Evolutionary conservation across 345 rosid species (phyloP), one percentile per base, ranked within the genome.

Genomic region (Eucalyptus cladocalyx): DNA sequence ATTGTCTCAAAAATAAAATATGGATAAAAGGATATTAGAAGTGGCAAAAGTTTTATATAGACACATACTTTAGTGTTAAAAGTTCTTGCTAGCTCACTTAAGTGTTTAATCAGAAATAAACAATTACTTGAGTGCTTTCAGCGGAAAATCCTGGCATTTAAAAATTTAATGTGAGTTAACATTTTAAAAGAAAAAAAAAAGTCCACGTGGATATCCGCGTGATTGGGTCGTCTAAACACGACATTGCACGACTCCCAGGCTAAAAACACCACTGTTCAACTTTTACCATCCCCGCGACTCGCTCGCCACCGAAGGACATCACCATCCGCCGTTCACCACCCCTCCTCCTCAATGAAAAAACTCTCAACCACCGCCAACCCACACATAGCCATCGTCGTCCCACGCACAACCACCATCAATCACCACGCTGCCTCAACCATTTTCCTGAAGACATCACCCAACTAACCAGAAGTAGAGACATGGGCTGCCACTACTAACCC

Each of bases 1-100:
- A 56, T 56, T 56, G 13, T 9, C 30, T 56, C 28, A 56, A 4
- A 56, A 56, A 23, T 23, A 56, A 56, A 56, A 54, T 23, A 56
- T 56, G 0, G 0, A 56, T 21, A 4, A 56, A 56, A 56, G 0
- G 62, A 23, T 2, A 56, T 1, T 2, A 56, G 30, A 56, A 56
- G 3, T 56, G 1, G 0, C 30, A 56, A 9, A 56, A 56, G 6
- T 4, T 23, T 9, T 56, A 56, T 4, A 56, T 0, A 0, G 12
- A 53, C 10, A 53, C 56, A 19, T 53, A 56, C 2, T 56, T 24
- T 56, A 56, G 12, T 24, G 0, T 56, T 24, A 24, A 56, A 56
- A 24, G 0, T 1, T 23, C 0, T 56, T 56, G 1, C 62, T 9
- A 23, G 6, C 12, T 56, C 62, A 56, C 1, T 56, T 23, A 56